A percentile compares a stretch with the other conserved stretches of the same genome.
phyloP scores from a whole-genome alignment of 78 protist genomes.

The Emiliania huxleyi region DNA sequence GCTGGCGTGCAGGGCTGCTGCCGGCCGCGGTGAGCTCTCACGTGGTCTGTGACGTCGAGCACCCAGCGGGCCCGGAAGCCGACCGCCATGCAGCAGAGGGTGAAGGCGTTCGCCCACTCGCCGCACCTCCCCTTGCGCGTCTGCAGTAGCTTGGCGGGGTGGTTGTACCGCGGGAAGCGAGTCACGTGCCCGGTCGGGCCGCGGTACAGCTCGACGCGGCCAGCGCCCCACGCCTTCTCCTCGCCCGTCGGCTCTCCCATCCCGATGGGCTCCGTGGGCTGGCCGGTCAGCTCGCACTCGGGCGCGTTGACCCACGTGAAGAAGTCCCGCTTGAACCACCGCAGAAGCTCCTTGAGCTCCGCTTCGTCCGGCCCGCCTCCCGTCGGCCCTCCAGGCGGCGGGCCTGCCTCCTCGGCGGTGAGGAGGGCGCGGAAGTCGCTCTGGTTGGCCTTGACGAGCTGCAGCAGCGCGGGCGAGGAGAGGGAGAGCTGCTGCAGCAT shows the following conservation, averaged over 20 bases:
- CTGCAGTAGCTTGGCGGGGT: constrained; percentile 50
- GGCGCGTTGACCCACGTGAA: constrained; percentile 76
- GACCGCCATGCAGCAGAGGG: constrained; percentile 57
- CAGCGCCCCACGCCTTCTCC: constrained; percentile 50
- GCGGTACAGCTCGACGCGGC: constrained; percentile 66
- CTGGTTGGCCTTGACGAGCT: background rate
- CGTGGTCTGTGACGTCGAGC: constrained; percentile 86
- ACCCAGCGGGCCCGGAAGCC: constrained; percentile 75
- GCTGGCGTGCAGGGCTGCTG: too few relatives aligned
- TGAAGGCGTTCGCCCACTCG: constrained; percentile 86
- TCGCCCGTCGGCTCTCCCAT: constrained; percentile 30
- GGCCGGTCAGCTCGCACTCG: constrained; percentile 58
- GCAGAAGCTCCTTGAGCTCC: constrained; percentile 45
- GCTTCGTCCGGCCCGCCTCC: background rate
- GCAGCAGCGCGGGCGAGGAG: background rate
- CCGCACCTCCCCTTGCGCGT: constrained; percentile 86
- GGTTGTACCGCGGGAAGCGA: constrained; percentile 77
- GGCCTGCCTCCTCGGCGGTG: background rate
- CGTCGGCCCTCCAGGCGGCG: background rate
- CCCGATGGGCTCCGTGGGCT: background rate
- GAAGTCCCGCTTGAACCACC: constrained; percentile 75
- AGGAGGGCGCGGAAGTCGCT: background rate
- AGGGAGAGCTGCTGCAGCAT: background rate
- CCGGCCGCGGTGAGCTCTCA: too few relatives aligned
- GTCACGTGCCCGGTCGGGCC: constrained; percentile 48